Evolutionary conservation across 768 basidiomycete species (phyloP), one percentile per base, ranked within the genome.

Genomic region (Hebeloma cylindrosporum): DNA sequence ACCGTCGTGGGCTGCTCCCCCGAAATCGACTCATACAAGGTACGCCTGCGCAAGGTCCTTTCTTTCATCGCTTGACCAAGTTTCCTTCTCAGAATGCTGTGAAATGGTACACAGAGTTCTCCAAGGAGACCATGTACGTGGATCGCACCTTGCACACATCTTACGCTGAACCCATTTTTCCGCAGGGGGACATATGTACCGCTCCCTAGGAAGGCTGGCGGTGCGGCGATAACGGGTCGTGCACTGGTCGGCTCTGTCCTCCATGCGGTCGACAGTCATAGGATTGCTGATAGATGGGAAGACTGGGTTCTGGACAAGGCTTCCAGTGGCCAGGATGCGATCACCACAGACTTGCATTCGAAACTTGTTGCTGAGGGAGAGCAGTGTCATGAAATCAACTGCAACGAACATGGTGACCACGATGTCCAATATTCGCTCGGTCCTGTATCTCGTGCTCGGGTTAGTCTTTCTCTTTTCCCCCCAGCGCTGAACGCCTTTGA

Each of bases 21-120:
- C 8, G 40, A 42, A 13, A 42, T 42, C 25, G 32, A 28, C 30
- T 42, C 30, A 31, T 42, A 42, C 22, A 31, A 42, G 29, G 40
- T 42, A 42, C 20, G 9, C n/a, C 25, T 31, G 20, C 17, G 31
- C 30, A 18, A 3, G 11, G 18, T 5, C 16, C 40, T 31, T 32
- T 21, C 40, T 23, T 13, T n/a, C n/a, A n/a, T 42, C 9, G 20
- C 28, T 23, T n/a, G 25, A 9, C 21, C 23, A 31, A 31, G 9
- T 20, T 21, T 22, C 11, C 29, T 42, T 31, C 29, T n/a, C 29
- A 42, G 40, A 42, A 42, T 31, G 40, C 40, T 11, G 40, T 31
- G 29, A 5, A 31, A 21, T 42, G 30, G 20, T 42, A 42, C 30
- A 18, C 30, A 31, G 29, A 30, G 21, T 21, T 42, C 11, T 31